Conservation (phyloP, 2,329 filamentous ascomycete species). For the Apiospora hydei region DNA sequence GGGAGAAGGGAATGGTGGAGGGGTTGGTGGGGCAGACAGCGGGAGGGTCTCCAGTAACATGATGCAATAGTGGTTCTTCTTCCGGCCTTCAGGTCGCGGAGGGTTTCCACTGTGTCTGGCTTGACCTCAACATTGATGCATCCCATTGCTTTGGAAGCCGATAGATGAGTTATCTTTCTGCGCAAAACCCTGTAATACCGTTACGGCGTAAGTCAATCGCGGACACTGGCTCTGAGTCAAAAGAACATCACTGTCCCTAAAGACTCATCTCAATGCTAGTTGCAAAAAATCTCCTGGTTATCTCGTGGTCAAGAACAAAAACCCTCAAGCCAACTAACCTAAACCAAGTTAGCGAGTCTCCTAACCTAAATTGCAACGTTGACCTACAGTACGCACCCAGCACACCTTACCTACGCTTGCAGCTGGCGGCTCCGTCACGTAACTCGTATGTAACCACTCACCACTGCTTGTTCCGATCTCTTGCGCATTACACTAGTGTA, state of each 20-base stretch:
- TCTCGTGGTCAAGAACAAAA: conserved; percentile 8
- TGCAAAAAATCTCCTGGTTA: conserved; percentile 2
- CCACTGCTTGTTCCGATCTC: neutral
- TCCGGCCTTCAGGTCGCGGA: neutral
- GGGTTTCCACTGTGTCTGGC: conserved; percentile 5
- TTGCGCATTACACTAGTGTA: neutral
- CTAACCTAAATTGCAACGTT: neutral
- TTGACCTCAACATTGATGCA: neutral
- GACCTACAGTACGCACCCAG: neutral
- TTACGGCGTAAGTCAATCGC: neutral
- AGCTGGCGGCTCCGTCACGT: conserved; percentile 9
- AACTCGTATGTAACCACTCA: conserved; percentile 10
- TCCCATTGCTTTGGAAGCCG: neutral
- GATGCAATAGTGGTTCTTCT: conserved; percentile 14
- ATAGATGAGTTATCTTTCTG: neutral
- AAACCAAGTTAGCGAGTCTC: neutral
- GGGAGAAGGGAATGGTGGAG: conserved; percentile 13
- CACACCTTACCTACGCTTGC: neutral
- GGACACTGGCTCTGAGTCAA: neutral
- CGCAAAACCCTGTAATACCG: neutral
- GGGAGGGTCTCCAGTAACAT: conserved; percentile 1
- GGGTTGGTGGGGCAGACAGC: conserved; percentile 21
- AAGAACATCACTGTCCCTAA: neutral
- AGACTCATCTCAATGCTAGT: neutral
- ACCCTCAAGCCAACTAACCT: conserved; percentile 2